Evolutionary conservation across 2,329 filamentous ascomycete species (phyloP).

Genomic region (Zymoseptoria brevis): DNA sequence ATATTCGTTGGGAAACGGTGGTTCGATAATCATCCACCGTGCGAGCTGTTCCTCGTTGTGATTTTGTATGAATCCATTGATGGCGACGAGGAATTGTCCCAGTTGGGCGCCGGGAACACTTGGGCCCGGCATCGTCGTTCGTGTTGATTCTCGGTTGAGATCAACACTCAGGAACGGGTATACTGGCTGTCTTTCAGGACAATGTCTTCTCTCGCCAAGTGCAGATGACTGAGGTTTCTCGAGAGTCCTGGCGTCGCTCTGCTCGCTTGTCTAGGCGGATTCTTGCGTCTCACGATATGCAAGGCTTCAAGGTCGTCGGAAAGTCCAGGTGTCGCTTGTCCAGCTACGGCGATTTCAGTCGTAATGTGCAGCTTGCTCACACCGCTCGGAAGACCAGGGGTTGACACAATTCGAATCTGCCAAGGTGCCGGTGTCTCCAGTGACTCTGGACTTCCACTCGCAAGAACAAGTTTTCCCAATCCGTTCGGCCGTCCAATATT

Average conservation of each 20-base stretch:
- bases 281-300: neutral
- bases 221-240: neutral
- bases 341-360: neutral
- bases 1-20: slow-evolving; percentile 60
- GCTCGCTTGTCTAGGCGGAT: neutral
- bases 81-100: slow-evolving; percentile 58
- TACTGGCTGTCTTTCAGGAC: no score
- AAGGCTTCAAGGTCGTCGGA: neutral
- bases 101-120: slow-evolving; percentile 47
- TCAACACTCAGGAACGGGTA: no score
- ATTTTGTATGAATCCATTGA: slow-evolving; percentile 53
- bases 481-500: neutral
- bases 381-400: neutral
- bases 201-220: neutral
- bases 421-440: neutral
- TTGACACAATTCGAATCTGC: neutral
- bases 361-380: neutral
- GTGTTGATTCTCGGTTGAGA: neutral
- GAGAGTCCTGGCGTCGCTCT: neutral
- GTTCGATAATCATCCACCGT: slow-evolving; percentile 67
- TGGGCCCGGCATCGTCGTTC: neutral
- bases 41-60: slow-evolving; percentile 60
- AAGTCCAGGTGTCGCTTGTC: neutral
- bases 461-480: neutral
- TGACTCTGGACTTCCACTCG: neutral